These are phyloP conservation scores for Akanthomyces uredinophilus DNA, from an alignment of 2,329 filamentous ascomycete genomes.

Conservation along the genomic window DNA sequence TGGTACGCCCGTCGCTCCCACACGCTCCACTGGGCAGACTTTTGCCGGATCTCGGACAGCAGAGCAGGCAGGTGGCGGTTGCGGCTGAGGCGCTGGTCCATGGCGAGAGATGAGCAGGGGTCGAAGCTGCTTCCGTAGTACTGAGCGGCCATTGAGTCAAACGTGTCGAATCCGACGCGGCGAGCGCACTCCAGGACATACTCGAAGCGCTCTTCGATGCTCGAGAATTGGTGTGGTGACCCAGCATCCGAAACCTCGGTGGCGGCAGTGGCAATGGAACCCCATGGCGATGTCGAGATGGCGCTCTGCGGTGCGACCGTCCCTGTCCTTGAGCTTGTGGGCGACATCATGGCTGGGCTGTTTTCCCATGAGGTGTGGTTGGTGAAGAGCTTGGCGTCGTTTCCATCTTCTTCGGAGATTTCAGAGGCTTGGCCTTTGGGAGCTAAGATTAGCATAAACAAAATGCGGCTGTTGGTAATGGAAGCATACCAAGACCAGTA, in stretches of 20 bases:
- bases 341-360: constrained; percentile 15
- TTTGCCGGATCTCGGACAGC: constrained; percentile 13
- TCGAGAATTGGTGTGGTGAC: not conserved
- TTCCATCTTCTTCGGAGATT: constrained; percentile 13
- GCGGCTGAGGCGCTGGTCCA: constrained; percentile 18
- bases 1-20: constrained; percentile 25
- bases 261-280: constrained; percentile 11
- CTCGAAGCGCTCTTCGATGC: constrained; percentile 17
- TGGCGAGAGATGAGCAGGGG: constrained; percentile 15
- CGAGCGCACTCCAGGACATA: constrained; percentile 16
- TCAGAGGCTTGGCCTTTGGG: constrained; percentile 5
- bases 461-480: no score
- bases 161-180: constrained; percentile 15
- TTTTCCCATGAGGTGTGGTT: constrained; percentile 13
- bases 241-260: constrained; percentile 12
- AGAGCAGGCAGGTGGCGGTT: constrained; percentile 17
- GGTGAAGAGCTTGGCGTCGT: constrained; percentile 7
- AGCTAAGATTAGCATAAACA: not conserved
- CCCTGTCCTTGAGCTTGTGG: constrained; percentile 14
- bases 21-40: constrained; percentile 19
- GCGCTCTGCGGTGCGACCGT: constrained; percentile 7
- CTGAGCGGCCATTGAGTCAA: constrained; percentile 16
- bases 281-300: constrained; percentile 10
- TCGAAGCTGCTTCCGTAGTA: constrained; percentile 18
- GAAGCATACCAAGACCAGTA: constrained; percentile 3